Conservation (phyloP, 2,329 filamentous ascomycete genomes). For the Raffaelea arxii region DNA sequence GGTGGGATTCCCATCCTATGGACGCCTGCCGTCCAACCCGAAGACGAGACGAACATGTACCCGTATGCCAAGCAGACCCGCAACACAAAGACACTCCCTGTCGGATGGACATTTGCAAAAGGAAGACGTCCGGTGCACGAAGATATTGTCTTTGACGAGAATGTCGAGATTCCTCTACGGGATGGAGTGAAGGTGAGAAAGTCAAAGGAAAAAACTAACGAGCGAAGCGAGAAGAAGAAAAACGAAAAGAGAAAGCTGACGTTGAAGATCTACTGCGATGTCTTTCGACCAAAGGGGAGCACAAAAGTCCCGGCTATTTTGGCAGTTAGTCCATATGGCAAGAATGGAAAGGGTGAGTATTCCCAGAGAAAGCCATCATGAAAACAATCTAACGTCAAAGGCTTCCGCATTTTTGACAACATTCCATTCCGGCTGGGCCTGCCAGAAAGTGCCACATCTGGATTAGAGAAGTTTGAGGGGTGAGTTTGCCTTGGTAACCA, state of each 20-base stretch:
- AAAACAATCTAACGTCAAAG: background rate
- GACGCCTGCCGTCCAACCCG: background rate
- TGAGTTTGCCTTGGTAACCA: background rate
- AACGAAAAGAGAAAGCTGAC: background rate
- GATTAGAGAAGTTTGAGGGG: background rate
- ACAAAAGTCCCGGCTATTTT: background rate
- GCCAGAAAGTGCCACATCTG: background rate
- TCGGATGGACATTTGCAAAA: background rate
- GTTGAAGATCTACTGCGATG: background rate
- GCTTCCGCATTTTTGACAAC: background rate
- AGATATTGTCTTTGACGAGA: background rate
- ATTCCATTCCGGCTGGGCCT: background rate
- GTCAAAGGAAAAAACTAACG: background rate
- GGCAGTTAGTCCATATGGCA: background rate
- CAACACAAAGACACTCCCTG: background rate
- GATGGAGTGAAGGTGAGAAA: background rate
- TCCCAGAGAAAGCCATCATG: background rate
- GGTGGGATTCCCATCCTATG: background rate
- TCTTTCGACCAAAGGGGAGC: background rate
- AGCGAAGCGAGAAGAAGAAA: background rate
- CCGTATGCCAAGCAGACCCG: background rate
- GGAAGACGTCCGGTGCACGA: background rate
- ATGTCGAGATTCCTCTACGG: background rate
- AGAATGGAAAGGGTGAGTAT: background rate
- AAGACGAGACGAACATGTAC: background rate